Base-by-base conservation (phyloP, 768 basidiomycete genomes). In the Naganishia vaughanmartiniae region DNA sequence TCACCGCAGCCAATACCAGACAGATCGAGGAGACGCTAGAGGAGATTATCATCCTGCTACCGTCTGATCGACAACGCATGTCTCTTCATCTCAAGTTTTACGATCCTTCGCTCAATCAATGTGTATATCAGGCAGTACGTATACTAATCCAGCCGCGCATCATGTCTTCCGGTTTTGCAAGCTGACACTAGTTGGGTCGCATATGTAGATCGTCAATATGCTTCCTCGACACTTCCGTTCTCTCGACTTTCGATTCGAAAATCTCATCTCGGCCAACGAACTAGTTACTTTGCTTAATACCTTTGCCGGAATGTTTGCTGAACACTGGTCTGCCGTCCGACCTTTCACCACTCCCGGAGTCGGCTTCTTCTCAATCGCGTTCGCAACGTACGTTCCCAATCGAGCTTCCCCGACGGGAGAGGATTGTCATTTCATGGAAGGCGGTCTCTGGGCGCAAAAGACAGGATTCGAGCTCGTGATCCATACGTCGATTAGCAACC, bases 381-480 rank as follows among this genome's bases (percentile, higher is more conserved):
- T 36, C 57, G 17, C n/a, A 7, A 28, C 33, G 11, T n/a, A 6
- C 34, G 17, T 58, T 39, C 21, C 57, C 3, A 34, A 58, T 17
- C 34, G 17, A 12, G 17, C 7, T 4, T 30, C 30, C 2, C 10
- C 11, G 2, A 19, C 11, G 11, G 17, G 56, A 24, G 24, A 15
- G 12, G 33, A 11, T 19, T 19, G 19, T 15, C 34, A 34, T 17
- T 33, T 34, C 5, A 4, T 57, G 15, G 21, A 58, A 24, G 33
- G 34, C 1, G 57, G 34, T 9, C 19, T 58, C 21, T 58, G 57
- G 57, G 57, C 57, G 2, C 7, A 5, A 7, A 7, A 34, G 10
- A 39, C 4, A 58, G 57, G 57, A 1, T 58, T 58, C 57, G 57
- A 58, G 19, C 34, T 58, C 15, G 17, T n/a, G n/a, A n/a, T n/a